Percentiles rank a stretch among this genome's conserved stretches.
phyloP scores from a whole-genome alignment of 768 basidiomycete genomes.

The Phanerodontia chrysosporium region DNA sequence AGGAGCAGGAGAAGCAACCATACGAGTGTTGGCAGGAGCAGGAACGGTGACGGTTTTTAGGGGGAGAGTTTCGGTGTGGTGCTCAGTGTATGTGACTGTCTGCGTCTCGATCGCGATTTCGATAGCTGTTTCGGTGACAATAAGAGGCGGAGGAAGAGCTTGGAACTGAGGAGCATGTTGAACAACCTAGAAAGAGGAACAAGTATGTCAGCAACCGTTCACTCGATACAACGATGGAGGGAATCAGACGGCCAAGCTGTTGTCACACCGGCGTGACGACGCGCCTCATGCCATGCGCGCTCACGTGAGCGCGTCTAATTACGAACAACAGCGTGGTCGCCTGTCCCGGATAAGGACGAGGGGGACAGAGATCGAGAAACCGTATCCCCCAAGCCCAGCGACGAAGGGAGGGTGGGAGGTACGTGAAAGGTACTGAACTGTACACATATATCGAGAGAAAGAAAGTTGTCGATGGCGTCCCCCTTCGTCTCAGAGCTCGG shows the following conservation, averaged over 20 bases:
- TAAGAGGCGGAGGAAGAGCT: conserved; percentile 38
- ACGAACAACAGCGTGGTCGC: conserved; percentile 23
- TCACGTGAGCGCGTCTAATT: conserved; percentile 37
- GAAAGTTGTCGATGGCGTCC: conserved; percentile 42
- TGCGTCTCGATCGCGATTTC: conserved; percentile 50
- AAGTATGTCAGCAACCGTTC: conserved; percentile 20
- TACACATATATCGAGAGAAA: conserved; percentile 34
- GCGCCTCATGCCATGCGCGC: conserved; percentile 14
- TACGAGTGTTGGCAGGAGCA: conserved; percentile 74
- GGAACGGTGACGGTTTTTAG: conserved; percentile 58
- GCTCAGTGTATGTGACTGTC: conserved; percentile 33
- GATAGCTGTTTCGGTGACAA: conserved; percentile 57
- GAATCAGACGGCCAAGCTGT: conserved; percentile 28
- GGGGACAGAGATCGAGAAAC: conserved; percentile 67
- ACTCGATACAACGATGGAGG: conserved; percentile 19
- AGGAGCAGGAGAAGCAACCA: conserved; percentile 69
- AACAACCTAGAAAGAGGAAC: conserved; percentile 14
- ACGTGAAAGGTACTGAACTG: conserved; percentile 52
- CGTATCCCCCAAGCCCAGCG: conserved; percentile 89
- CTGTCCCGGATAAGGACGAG: conserved; percentile 49
- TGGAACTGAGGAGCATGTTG: conserved; percentile 21
- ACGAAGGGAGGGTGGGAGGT: conserved; percentile 63
- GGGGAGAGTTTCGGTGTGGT: conserved; percentile 27
- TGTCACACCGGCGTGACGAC: conserved; percentile 14
- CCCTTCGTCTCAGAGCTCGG: conserved; percentile 95